Evolutionary conservation across 176 grass and related monocot species (phyloP).

Genomic region (Oryza glaberrima): DNA sequence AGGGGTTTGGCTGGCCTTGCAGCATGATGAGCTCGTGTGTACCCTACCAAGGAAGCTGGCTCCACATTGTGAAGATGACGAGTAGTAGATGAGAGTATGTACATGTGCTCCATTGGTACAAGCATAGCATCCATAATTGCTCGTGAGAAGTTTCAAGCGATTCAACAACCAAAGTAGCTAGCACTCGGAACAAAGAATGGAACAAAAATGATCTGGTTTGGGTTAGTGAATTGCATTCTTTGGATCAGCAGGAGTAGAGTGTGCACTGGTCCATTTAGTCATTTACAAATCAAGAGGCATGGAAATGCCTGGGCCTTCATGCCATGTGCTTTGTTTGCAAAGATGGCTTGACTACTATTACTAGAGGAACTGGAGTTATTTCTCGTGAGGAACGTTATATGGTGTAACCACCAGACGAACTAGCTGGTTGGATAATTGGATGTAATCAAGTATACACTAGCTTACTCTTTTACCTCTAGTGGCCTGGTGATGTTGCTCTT

Average conservation of each 20-base stretch:
- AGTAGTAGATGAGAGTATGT: neutral
- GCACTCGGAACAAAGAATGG: neutral
- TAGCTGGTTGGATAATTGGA: neutral
- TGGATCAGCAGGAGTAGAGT: neutral
- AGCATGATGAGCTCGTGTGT: neutral
- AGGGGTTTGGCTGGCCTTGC: neutral
- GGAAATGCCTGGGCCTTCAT: neutral
- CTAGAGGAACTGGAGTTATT: neutral
- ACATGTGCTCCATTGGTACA: neutral
- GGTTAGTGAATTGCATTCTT: neutral
- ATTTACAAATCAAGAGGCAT: neutral
- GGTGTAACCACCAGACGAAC: neutral
- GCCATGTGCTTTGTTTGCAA: constrained; percentile 11
- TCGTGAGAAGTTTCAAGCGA: constrained; percentile 34
- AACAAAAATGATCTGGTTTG: neutral
- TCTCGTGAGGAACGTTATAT: constrained; percentile 27
- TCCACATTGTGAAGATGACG: neutral
- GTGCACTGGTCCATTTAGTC: neutral
- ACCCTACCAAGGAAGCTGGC: neutral
- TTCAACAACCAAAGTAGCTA: constrained; percentile 13
- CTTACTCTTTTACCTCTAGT: neutral
- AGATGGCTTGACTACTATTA: neutral
- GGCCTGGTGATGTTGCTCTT: neutral
- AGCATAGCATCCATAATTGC: neutral
- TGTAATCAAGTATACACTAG: neutral